Evolutionary conservation across 2,329 filamentous ascomycete genomes (phyloP), one percentile per base, ranked within the genome.

Genomic region (Penicillium sp.): DNA sequence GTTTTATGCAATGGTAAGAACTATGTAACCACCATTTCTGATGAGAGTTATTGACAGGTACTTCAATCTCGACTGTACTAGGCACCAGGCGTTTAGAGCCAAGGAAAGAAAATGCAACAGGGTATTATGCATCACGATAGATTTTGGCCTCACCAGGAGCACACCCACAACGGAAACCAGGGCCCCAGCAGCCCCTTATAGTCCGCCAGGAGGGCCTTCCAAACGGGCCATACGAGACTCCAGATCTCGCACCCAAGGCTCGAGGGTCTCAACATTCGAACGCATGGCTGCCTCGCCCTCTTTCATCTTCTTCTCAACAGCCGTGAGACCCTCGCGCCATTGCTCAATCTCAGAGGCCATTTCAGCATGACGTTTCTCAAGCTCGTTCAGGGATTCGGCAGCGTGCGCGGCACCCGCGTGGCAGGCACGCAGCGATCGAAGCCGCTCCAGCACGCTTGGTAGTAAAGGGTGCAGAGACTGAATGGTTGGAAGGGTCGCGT

Each of bases 321-420:
- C 90, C 62, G 88, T 86, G 15, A 98, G 76, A 0, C 92, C 91
- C 58, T 90, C 88, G 62, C 87, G 86, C 95, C 95, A 98, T 73
- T 90, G 88, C 76, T 88, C 87, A 59, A 99, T 88, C 74, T 98
- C 95, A 5, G 83, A 82, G 25, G 88, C 87, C 86, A 95, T 93
- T 62, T 95, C 91, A 1, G 83, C 84, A 76, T 98, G 95, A 63
- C 88, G 84, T 71, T 83, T 86, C 76, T 96, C 93, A 42, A 97
- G 82, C 52, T 86, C 86, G 55, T 90, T 87, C 54, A 99, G 79
- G 7, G 88, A 90, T 68, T 91, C 88, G 60, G 88, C 88, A 1
- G 94, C 94, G 35, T 86, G 86, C 28, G 91, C 93, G 0, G 95
- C 95, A 68, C 93, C 91, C 0, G 91, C 88, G 71, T 99, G 95